Evolutionary conservation across 129 eudicot genomes (phyloP).

Genomic region (Smallanthus sonchifolius): DNA sequence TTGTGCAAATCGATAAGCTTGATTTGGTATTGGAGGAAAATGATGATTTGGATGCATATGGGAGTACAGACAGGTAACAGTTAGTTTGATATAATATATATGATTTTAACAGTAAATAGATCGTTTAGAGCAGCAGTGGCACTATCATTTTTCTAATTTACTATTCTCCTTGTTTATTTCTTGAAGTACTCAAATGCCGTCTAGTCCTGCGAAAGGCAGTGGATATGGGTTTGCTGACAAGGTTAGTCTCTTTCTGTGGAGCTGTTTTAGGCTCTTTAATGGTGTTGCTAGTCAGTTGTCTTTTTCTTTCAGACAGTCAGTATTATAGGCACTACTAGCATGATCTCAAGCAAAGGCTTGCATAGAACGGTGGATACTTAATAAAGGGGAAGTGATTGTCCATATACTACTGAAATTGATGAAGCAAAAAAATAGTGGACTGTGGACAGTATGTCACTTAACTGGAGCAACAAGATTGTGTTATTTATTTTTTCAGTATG

Average conservation of each 20-base stretch:
- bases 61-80: slow-evolving; percentile 61
- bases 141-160: slow-evolving; percentile 8
- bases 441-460: slow-evolving; percentile 5
- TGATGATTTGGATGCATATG: slow-evolving; percentile 59
- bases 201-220: slow-evolving; percentile 61
- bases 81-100: background rate
- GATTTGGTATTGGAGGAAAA: slow-evolving; percentile 94
- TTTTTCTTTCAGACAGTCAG: background rate
- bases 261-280: slow-evolving; percentile 6
- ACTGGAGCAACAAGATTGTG: slow-evolving; percentile 9
- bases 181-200: slow-evolving; percentile 52
- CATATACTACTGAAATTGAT: slow-evolving; percentile 5
- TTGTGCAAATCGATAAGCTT: slow-evolving; percentile 86
- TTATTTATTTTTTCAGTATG: background rate
- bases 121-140: background rate
- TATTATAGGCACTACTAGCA: slow-evolving; percentile 4
- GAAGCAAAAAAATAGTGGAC: background rate
- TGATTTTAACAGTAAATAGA: background rate
- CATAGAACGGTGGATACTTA: background rate
- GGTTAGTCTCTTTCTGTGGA: slow-evolving; percentile 43
- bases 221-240: slow-evolving; percentile 98
- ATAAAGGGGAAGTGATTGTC: background rate
- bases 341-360: slow-evolving; percentile 1
- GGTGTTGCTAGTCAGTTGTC: background rate
- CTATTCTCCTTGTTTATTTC: slow-evolving; percentile 17